phyloP scores from a whole-genome alignment of 2,329 filamentous ascomycete species.

The Cercospora citrullina region DNA sequence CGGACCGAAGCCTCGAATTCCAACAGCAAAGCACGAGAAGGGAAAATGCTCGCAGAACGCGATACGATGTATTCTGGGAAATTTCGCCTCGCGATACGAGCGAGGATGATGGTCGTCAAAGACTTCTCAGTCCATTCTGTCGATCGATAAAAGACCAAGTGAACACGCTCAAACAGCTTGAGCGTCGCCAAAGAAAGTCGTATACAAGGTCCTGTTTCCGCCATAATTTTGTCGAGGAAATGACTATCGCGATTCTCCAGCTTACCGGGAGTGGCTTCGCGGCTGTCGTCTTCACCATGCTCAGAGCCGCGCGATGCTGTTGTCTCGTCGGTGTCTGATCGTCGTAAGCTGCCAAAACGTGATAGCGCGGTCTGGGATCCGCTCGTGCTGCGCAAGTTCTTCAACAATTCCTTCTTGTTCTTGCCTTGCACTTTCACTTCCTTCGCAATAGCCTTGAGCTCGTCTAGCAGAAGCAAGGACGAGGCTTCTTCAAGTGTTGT shows the following conservation, averaged over 20 bases:
- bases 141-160: conserved; percentile 93
- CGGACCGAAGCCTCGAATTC: conserved; percentile 88
- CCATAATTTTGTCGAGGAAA: conserved; percentile 75
- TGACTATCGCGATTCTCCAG: conserved; percentile 67
- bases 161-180: conserved; percentile 88
- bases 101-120: conserved; percentile 88
- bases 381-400: conserved; percentile 71
- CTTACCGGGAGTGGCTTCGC: conserved; percentile 44
- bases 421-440: conserved; percentile 84
- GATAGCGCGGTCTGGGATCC: conserved; percentile 71
- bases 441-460: conserved; percentile 80
- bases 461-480: conserved; percentile 77
- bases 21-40: conserved; percentile 69
- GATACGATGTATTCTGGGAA: conserved; percentile 91
- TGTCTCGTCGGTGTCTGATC: conserved; percentile 62
- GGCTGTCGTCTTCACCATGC: conserved; percentile 32
- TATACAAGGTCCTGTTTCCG: conserved; percentile 78
- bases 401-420: conserved; percentile 78
- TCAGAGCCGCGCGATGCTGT: conserved; percentile 47
- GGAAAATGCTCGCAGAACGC: conserved; percentile 84
- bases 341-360: conserved; percentile 64
- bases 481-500: conserved; percentile 80
- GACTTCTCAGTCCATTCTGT: conserved; percentile 98
- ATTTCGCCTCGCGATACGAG: conserved; percentile 81
- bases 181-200: conserved; percentile 71